Evolutionary conservation across 441 rosid genomes (phyloP).

Genomic region (Croton setiger): DNA sequence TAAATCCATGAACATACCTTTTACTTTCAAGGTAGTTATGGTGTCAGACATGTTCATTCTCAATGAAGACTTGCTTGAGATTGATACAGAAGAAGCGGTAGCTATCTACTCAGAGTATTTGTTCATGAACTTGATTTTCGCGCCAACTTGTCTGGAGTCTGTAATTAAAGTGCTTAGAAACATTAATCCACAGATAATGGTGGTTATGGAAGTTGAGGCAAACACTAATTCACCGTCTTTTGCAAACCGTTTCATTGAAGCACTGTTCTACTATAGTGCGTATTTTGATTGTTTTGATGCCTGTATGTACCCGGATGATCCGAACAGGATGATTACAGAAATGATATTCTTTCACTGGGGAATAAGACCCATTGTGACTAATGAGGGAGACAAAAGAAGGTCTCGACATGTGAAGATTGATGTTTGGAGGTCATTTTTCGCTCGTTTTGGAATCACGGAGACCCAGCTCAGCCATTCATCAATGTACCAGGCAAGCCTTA

Average conservation of each 20-base stretch:
- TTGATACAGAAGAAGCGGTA: conserved; percentile 30
- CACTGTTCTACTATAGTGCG: conserved; percentile 38
- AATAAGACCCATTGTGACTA: conserved; percentile 31
- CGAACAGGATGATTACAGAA: conserved; percentile 26
- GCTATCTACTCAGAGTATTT: conserved; percentile 23
- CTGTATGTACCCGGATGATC: conserved; percentile 28
- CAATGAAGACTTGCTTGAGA: conserved; percentile 32
- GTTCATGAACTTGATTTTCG: conserved; percentile 21
- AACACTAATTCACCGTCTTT: conserved; percentile 40
- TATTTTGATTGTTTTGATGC: conserved; percentile 47
- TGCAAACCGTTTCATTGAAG: conserved; percentile 39
- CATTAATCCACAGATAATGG: conserved; percentile 38
- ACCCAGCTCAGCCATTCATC: conserved; percentile 34
- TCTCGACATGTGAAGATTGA: conserved; percentile 31
- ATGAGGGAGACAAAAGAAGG: conserved; percentile 40
- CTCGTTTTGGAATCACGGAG: conserved; percentile 39
- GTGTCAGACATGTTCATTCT: conserved; percentile 36
- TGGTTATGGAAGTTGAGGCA: conserved; percentile 37
- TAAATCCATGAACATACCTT: conserved; percentile 33
- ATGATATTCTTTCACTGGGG: conserved; percentile 22
- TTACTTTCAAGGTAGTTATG: conserved; percentile 36
- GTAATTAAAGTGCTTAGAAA: conserved; percentile 36
- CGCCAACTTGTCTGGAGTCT: conserved; percentile 35
- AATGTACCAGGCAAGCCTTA: conserved; percentile 36
- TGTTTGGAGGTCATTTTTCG: conserved; percentile 44